A percentile compares a stretch with the other conserved stretches of the same genome.
phyloP scores from a whole-genome alignment of 2,329 filamentous ascomycete genomes.

The Epichloe elymi region DNA sequence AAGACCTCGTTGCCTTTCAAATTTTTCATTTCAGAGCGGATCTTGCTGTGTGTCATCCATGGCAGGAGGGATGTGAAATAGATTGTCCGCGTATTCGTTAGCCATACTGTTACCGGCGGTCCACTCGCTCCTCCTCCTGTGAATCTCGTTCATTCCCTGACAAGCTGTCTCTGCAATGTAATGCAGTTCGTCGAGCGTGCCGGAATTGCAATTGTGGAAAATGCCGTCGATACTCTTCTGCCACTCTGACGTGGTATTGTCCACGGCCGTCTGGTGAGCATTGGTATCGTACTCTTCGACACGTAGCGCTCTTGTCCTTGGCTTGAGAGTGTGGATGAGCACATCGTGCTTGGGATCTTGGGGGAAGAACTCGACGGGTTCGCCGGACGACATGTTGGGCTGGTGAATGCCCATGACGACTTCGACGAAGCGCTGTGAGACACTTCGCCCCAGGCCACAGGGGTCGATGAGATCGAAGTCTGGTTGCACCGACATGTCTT shows the following conservation, averaged over 20 bases:
- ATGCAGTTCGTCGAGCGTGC: conserved; percentile 30
- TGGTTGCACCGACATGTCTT: conserved; percentile 13
- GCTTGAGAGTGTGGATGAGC: conserved; percentile 13
- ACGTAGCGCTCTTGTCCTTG: conserved; percentile 12
- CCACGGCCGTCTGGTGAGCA: conserved; percentile 23
- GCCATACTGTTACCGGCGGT: conserved; percentile 16
- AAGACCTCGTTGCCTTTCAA: too few species aligned
- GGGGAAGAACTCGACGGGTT: conserved; percentile 22
- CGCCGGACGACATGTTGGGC: conserved; percentile 19
- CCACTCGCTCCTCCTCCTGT: conserved; percentile 21
- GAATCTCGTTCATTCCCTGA: conserved; percentile 29
- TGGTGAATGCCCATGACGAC: conserved; percentile 28
- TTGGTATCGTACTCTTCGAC: conserved; percentile 24
- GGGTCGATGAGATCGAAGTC: conserved; percentile 30
- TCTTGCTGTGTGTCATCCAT: conserved; percentile 5
- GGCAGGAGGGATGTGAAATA: conserved; percentile 8
- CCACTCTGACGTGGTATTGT: conserved; percentile 28
- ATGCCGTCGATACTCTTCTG: conserved; percentile 29
- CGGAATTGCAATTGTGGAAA: conserved; percentile 30
- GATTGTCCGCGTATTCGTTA: conserved; percentile 19
- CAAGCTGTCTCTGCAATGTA: conserved; percentile 31
- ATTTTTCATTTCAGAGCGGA: not conserved
- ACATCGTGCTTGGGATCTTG: conserved; percentile 14
- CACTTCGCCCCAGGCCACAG: conserved; percentile 23
- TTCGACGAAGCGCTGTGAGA: conserved; percentile 35